Base-by-base conservation (phyloP, 139 green algal genomes). In the Nannochloris sp. region DNA sequence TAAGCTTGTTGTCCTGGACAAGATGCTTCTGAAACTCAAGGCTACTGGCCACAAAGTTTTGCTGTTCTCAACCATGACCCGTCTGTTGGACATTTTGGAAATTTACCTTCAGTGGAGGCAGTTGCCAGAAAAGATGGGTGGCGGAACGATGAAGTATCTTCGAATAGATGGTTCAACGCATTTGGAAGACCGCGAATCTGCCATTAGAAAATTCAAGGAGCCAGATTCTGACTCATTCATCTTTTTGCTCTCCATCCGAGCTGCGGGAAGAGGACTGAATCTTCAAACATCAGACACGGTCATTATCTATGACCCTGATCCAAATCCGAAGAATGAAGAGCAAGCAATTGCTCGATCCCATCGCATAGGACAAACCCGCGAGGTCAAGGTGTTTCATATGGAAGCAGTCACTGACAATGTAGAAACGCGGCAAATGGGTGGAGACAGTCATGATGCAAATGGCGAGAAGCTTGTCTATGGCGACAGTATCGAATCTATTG, bases 241-340 rank as follows among this genome's bases (percentile, higher is more conserved):
- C 67, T 66, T 66, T 40, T 31, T 69, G 67, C 82, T 96, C 23
- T 92, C 83, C 64, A 95, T 95, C 68, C 70, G 91, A 3, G 93
- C 93, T 3, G 93, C 92, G 0, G 93, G 93, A 23, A 67, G 88
- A 9, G 91, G 91, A 24, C 81, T 97, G 6, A 97, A 97, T 75
- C 80, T 97, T 74, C 91, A 97, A 85, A 87, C 83, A 7, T 79
- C 86, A 2, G 93, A 99, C 79, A 97, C 90, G 0, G 93, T 99
- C 21, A 78, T 99, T 46, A 88, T 99, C 54, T 99, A 96, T 66
- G 93, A 99, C 79, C 92, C 92, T 0, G 93, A 99, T 65, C 82
- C 89, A 55, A 99, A 99, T 80, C 93, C 93, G 21, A 97, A 99
- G 81, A 97, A 97, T 74, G 93, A 99, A 79, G 92, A 97, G 81